These are phyloP conservation scores for Kondoa subrosea DNA, from an alignment of 768 basidiomycete genomes.

Conservation along the genomic window DNA sequence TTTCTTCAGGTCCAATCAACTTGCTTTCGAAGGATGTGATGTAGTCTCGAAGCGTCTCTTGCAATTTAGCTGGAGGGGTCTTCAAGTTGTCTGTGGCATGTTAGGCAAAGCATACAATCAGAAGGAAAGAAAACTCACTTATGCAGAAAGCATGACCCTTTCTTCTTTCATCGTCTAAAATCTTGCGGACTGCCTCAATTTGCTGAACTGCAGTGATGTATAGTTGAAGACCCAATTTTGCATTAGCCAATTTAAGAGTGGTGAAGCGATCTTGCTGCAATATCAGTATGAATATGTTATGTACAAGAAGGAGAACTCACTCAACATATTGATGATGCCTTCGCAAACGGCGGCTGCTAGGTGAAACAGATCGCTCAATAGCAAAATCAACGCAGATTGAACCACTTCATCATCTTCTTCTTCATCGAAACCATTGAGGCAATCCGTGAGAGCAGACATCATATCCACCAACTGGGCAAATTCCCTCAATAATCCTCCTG, in stretches of 20 bases:
- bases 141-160: background rate
- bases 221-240: background rate
- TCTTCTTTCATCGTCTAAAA: background rate
- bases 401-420: background rate
- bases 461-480: background rate
- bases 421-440: background rate
- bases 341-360: background rate
- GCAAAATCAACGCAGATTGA: background rate
- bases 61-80: background rate
- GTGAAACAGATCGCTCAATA: background rate
- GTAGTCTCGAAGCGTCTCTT: background rate
- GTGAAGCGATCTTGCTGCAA: background rate
- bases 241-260: background rate
- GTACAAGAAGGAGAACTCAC: background rate
- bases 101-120: too few species aligned
- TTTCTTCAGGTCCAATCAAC: too few species aligned
- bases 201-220: background rate
- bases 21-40: background rate
- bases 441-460: background rate
- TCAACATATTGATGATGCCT: background rate
- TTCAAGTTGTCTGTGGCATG: background rate
- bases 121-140: background rate
- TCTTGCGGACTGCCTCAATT: background rate
- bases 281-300: too few species aligned
- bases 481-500: background rate